Evolutionary conservation across 2,329 filamentous ascomycete genomes (phyloP).

Genomic region (Diaporthe nobilis): DNA sequence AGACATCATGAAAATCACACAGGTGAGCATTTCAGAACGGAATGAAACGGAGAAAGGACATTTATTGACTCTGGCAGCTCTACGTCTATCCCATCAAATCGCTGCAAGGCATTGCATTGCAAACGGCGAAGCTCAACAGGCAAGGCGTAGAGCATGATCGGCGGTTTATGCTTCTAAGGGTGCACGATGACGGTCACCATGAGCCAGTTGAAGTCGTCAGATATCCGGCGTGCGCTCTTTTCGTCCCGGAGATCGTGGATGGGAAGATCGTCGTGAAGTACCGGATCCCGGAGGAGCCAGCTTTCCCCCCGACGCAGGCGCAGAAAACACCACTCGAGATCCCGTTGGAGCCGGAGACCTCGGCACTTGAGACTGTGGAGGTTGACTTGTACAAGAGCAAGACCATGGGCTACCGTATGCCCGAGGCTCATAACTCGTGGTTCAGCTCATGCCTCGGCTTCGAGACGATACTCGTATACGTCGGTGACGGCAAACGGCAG

Average conservation of each 20-base stretch:
- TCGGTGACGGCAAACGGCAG: slow-evolving; percentile 71
- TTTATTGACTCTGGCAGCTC: slow-evolving; percentile 59
- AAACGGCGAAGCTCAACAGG: slow-evolving; percentile 67
- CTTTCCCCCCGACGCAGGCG: slow-evolving; percentile 55
- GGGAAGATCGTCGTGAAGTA: slow-evolving; percentile 60
- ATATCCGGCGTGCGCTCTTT: slow-evolving; percentile 74
- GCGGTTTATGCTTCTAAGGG: slow-evolving; percentile 77
- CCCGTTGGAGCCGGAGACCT: slow-evolving; percentile 67
- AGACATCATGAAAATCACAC: slow-evolving; percentile 37
- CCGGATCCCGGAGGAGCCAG: slow-evolving; percentile 53
- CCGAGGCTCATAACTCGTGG: slow-evolving; percentile 71
- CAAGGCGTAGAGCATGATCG: slow-evolving; percentile 77
- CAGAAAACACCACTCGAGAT: slow-evolving; percentile 63
- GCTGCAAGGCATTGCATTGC: slow-evolving; percentile 72
- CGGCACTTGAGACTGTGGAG: slow-evolving; percentile 60
- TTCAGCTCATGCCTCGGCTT: slow-evolving; percentile 78
- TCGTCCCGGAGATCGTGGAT: slow-evolving; percentile 68
- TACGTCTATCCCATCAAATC: slow-evolving; percentile 83
- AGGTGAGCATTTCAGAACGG: slow-evolving; percentile 2
- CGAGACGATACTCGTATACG: slow-evolving; percentile 72
- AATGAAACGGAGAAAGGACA: no score
- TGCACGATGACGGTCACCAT: slow-evolving; percentile 57
- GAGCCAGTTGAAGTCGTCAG: slow-evolving; percentile 72
- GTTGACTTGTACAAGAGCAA: slow-evolving; percentile 73
- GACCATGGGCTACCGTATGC: slow-evolving; percentile 75